Base-by-base conservation (phyloP, 2,329 filamentous ascomycete species). In the Monosporascus ibericus region DNA sequence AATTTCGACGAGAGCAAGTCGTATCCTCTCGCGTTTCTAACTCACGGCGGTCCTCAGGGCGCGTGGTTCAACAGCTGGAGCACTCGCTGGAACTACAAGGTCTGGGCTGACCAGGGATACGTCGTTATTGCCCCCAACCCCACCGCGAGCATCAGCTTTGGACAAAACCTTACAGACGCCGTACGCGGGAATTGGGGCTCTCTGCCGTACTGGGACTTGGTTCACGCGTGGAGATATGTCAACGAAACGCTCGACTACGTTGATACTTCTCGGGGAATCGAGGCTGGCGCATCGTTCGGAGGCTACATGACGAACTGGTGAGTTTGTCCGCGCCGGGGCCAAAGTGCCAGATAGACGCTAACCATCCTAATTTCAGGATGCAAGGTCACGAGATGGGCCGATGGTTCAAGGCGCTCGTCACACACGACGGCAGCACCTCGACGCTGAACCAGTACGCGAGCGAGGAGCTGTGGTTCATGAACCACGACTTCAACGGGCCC, bases 61-160 rank as follows among this genome's bases (percentile, higher is more conserved):
- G 74, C 76, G 2, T 78, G 76, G 69, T 74, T 70, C 54, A 76
- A 79, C 58, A 69, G 70, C 39, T 80, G 77, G 77, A 75, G 71
- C 48, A 79, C 75, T 5, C 68, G 77, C 6, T 79, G 77, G 77
- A 79, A 80, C 59, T 75, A 76, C 18, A 75, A 76, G 36, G 70
- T 79, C 46, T 81, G 79, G 64, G 78, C 78, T 6, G 78, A 80
- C 55, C 78, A 81, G 59, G 78, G 78, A 44, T 81, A 81, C 58
- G 72, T 81, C 30, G 78, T 80, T 4, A 70, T 81, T 44, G 71
- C 75, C 6, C 78, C 78, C 8, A 80, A 81, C 57, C 78, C 78
- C 3, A 78, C 77, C 2, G 78, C 77, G 15, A 77, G 74, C 52
- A 77, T 75, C 6, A 75, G 78, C 11, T 81, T 78, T 58, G 78